A percentile compares a stretch with the other conserved stretches of the same genome.
Evolutionary conservation across 2,329 filamentous ascomycete species (phyloP).

Genomic region (Fragosphaeria purpurea): DNA sequence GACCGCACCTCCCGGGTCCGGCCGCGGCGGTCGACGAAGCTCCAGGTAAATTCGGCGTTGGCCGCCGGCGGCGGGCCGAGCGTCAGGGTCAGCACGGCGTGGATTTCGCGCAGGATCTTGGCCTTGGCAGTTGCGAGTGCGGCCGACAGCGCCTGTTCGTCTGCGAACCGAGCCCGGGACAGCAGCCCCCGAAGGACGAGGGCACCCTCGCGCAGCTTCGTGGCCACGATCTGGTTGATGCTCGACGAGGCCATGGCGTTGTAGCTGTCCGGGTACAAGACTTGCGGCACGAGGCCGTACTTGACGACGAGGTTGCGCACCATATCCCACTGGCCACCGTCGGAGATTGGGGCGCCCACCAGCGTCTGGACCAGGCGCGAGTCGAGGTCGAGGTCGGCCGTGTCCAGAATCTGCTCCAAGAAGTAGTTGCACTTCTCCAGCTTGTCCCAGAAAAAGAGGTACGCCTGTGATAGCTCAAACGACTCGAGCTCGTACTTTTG

Average conservation of each 20-base stretch:
- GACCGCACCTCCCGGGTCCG: conserved; percentile 51
- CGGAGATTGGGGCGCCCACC: conserved; percentile 57
- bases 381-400: conserved; percentile 59
- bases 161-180: background rate
- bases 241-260: conserved; percentile 62
- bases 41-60: conserved; percentile 64
- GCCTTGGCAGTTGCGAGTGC: conserved; percentile 48
- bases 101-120: conserved; percentile 69
- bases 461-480: conserved; percentile 81
- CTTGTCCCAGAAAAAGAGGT: conserved; percentile 91
- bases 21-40: conserved; percentile 61
- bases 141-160: conserved; percentile 20
- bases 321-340: conserved; percentile 92
- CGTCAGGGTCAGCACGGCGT: conserved; percentile 70
- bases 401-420: conserved; percentile 73
- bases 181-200: conserved; percentile 54
- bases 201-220: conserved; percentile 78
- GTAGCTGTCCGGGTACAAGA: conserved; percentile 71
- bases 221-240: conserved; percentile 67
- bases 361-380: conserved; percentile 62
- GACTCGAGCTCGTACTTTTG: conserved; percentile 65
- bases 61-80: conserved; percentile 69
- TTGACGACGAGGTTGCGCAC: conserved; percentile 75
- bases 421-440: conserved; percentile 88
- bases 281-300: conserved; percentile 79